A percentile compares a stretch with the other conserved stretches of the same genome.
These are phyloP conservation scores for Pontederia crassipes DNA, from an alignment of 176 grass and related monocot genomes.

Conservation along the genomic window DNA sequence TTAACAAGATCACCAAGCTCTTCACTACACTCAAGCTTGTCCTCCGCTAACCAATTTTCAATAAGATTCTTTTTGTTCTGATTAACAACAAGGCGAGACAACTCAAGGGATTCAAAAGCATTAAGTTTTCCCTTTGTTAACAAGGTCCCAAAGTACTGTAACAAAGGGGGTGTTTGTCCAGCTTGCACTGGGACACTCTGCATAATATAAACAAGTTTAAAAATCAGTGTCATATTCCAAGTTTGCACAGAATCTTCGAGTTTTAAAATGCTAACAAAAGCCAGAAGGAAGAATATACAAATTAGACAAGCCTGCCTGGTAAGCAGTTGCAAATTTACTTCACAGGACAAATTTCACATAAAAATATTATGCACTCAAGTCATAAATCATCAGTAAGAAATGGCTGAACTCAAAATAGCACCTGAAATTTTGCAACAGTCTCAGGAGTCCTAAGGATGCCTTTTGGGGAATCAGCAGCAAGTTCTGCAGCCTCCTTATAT, in stretches of 20 bases:
- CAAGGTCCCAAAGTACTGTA: background rate
- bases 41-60: conserved; percentile 1
- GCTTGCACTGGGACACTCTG: conserved; percentile 2
- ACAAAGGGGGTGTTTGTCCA: conserved; percentile 10
- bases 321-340: background rate
- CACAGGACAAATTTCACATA: background rate
- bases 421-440: conserved; percentile 91
- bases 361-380: background rate
- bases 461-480: conserved; percentile 90
- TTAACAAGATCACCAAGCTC: conserved; percentile 89
- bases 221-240: too few relatives aligned
- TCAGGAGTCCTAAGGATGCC: conserved; percentile 71
- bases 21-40: conserved; percentile 17
- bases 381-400: background rate
- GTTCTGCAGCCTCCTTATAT: conserved; percentile 96
- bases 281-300: background rate
- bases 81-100: background rate
- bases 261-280: background rate
- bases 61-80: conserved; percentile 2
- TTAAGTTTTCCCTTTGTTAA: conserved; percentile 35
- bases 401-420: background rate
- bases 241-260: too few relatives aligned
- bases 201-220: background rate
- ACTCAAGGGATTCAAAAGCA: background rate
- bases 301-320: too few relatives aligned